Base-by-base conservation (phyloP, 495 filamentous ascomycete genomes). In the Venustampulla echinocandica region DNA sequence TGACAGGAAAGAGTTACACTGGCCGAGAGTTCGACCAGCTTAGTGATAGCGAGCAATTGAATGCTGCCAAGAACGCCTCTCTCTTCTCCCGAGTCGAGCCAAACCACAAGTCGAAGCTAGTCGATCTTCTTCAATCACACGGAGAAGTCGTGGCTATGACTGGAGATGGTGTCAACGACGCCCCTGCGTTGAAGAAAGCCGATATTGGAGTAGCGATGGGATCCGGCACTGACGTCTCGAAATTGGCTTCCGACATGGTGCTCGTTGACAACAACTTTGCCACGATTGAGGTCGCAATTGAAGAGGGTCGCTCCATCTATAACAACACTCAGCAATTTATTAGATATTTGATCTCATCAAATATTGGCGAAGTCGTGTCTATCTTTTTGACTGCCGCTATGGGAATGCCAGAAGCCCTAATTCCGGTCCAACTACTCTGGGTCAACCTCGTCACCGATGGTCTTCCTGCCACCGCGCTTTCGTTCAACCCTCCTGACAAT, bases 311-410 rank as follows among this genome's bases (percentile, higher is more conserved):
- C 43, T 89, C 89, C 24, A 99, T 99, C 69, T 99, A 94, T 74
- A 96, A 90, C 80, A 99, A 99, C 74, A 99, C 93, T 2, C 93
- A 99, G 61, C 93, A 99, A 61, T 99, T 99, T 64, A 99, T 99
- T 65, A 86, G 93, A 21, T 99, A 99, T 62, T 75, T 99, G 40
- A 99, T 99, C 64, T 95, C 89, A 7, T 96, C 90, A 23, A 99
- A 99, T 69, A 99, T 99, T 40, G 93, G 93, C 64, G 93, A 99
- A 63, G 93, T 99, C 24, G 93, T 99, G 9, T 99, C 93, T 14
- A 99, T 99, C 64, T 99, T 99, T 77, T 65, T 99, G 61, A 99
- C 93, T 15, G 93, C 93, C 21, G 93, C 93, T 3, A 69, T 89
- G 44, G 93, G 93, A 49, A 95, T 99, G 90, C 93, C 93, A 28